A percentile compares a stretch with the other conserved stretches of the same genome.
phyloP scores from a whole-genome alignment of 2,329 filamentous ascomycete species.

The Xylariaceae sp. region DNA sequence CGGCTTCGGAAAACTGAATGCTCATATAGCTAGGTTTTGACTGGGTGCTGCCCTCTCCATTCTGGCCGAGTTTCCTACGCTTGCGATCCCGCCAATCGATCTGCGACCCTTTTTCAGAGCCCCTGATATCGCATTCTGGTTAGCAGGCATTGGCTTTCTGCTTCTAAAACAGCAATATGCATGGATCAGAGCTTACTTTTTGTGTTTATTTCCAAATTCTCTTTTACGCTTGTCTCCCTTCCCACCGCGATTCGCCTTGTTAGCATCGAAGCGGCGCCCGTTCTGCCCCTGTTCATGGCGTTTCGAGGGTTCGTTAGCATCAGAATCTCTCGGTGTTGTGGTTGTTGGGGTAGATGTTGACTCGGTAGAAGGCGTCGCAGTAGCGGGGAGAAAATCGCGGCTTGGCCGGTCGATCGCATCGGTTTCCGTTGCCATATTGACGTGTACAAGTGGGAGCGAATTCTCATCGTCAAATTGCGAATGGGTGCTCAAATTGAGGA shows the following conservation, averaged over 20 bases:
- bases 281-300: slow-evolving; percentile 26
- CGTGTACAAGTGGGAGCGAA: background rate
- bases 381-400: background rate
- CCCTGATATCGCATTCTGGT: slow-evolving; percentile 59
- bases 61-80: slow-evolving; percentile 55
- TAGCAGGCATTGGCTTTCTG: slow-evolving; percentile 39
- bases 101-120: slow-evolving; percentile 55
- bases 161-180: slow-evolving; percentile 7
- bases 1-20: slow-evolving; percentile 71
- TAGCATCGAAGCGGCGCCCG: slow-evolving; percentile 29
- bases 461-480: slow-evolving; percentile 18
- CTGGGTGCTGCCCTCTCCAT: slow-evolving; percentile 37
- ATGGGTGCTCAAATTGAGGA: background rate
- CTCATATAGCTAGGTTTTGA: slow-evolving; percentile 59
- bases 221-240: slow-evolving; percentile 31
- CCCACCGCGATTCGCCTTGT: slow-evolving; percentile 30
- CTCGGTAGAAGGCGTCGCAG: slow-evolving; percentile 4
- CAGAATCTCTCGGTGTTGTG: slow-evolving; percentile 12
- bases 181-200: slow-evolving; percentile 28
- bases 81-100: slow-evolving; percentile 59
- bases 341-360: slow-evolving; percentile 6
- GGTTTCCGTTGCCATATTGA: slow-evolving; percentile 24
- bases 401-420: slow-evolving; percentile 9
- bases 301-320: slow-evolving; percentile 12
- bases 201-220: slow-evolving; percentile 21